These are phyloP conservation scores for Tardiomyces depauwii DNA, from an alignment of 1,139 yeast species.

Conservation along the genomic window DNA sequence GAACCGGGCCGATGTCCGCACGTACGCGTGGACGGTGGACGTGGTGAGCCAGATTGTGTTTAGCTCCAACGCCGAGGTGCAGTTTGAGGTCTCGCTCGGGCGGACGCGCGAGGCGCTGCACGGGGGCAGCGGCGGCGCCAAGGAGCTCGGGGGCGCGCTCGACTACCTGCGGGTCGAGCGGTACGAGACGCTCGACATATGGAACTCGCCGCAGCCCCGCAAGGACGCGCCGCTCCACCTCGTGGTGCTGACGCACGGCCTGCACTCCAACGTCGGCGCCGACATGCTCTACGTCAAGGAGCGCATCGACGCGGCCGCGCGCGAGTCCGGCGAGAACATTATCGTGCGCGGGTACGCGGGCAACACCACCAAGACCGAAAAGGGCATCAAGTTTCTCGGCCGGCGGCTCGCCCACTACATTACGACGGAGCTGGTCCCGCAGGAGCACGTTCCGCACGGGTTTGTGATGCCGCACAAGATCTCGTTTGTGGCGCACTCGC, in stretches of 20 bases:
- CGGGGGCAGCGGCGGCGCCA: constrained; percentile 2
- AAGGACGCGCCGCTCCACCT: constrained; percentile 47
- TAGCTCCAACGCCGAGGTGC: constrained; percentile 53
- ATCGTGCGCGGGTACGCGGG: constrained; percentile 77
- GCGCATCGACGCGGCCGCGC: constrained; percentile 47
- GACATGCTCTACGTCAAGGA: constrained; percentile 86
- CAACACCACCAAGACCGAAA: constrained; percentile 81
- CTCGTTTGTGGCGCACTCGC: constrained; percentile 84
- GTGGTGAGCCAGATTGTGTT: constrained; percentile 79
- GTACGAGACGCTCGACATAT: constrained; percentile 56
- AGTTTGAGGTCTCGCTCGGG: constrained; percentile 59
- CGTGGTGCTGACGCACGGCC: constrained; percentile 78
- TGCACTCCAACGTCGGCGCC: constrained; percentile 80
- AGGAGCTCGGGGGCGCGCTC: constrained; percentile 5
- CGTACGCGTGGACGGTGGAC: constrained; percentile 72
- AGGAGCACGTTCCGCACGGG: constrained; percentile 3
- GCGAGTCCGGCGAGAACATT: constrained; percentile 41
- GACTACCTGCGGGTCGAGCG: constrained; percentile 31
- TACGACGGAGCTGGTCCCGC: constrained; percentile 42
- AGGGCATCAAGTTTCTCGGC: constrained; percentile 83
- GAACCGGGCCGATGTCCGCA: constrained; percentile 31
- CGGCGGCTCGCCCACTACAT: constrained; percentile 70
- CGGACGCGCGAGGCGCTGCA: constrained; percentile 35
- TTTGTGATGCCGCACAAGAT: constrained; percentile 33
- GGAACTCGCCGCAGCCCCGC: constrained; percentile 51